Evolutionary conservation across 345 rosid species (phyloP).

Genomic region (Atalantia buxifolia): DNA sequence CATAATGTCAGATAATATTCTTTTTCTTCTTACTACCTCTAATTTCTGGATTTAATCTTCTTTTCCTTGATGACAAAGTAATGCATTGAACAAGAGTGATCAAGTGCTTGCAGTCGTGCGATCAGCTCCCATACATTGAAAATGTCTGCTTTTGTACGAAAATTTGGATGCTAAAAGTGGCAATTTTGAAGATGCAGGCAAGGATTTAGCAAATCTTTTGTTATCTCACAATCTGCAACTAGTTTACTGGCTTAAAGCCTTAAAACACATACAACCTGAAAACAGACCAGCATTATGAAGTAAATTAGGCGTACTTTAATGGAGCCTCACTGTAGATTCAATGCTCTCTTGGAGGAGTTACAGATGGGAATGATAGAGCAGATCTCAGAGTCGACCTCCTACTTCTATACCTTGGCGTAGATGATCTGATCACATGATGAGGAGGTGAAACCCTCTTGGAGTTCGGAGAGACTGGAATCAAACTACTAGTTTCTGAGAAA

Average conservation of each 20-base stretch:
- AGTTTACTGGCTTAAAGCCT: not conserved
- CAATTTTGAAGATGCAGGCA: no score
- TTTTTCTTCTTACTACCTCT: not conserved
- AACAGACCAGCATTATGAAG: not conserved
- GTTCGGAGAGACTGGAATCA: slow-evolving; percentile 33
- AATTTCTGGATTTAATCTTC: not conserved
- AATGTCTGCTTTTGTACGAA: not conserved
- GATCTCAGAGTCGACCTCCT: slow-evolving; percentile 44
- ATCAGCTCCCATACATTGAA: not conserved
- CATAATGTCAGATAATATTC: not conserved
- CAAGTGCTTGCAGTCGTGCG: no score
- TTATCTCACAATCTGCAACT: not conserved
- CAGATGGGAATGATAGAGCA: slow-evolving; percentile 33
- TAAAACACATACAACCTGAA: not conserved
- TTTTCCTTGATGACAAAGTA: not conserved
- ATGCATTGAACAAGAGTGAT: no score
- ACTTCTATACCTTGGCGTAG: slow-evolving; percentile 13
- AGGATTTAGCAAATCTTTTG: not conserved
- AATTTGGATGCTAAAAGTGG: not conserved
- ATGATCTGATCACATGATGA: slow-evolving; percentile 23
- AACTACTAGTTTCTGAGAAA: slow-evolving; percentile 9
- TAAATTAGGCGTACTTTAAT: not conserved
- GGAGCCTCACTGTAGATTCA: not conserved
- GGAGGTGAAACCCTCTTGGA: slow-evolving; percentile 34
- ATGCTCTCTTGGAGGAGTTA: slow-evolving; percentile 17